Base-by-base conservation (phyloP, 2,329 filamentous ascomycete species). In the Aspergillus sp. region DNA sequence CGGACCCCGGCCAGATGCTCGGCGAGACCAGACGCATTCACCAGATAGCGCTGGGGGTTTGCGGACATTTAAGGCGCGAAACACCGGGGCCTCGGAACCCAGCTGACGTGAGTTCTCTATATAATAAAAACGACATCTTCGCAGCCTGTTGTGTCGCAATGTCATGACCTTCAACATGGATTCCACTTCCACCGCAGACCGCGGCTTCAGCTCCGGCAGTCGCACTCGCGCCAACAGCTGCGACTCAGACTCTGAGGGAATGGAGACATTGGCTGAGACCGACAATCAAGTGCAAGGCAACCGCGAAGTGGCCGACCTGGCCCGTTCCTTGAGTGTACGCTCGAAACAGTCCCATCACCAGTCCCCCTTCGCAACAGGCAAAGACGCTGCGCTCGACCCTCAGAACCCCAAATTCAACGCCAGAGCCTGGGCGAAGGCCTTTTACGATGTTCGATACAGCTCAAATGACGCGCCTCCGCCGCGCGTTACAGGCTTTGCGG, bases 371-470 rank as follows among this genome's bases (percentile, higher is more conserved):
- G n/a, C 39, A 24, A 24, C 49, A n/a, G 24, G 1, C 4, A 46
- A 56, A 14, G 55, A 55, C 7, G 17, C 33, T 9, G 19, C 23
- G 1, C 45, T 62, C 5, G 56, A 62, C 31, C 60, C 60, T 2
- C 49, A 58, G 2, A 58, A 50, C n/a, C 46, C 46, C 24, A 4
- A 40, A 15, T 62, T 62, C n/a, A 48, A 55, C 17, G 52, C 58
- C 4, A 52, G 53, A 17, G 55, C 39, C 3, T 62, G 60, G 60
- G 58, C 58, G 1, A 61, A 53, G 39, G 52, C 56, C 3, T 62
- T 62, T n/a, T 62, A 62, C 27, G 33, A 59, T 45, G 45, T 50
- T 7, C 54, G 58, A n/a, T 58, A 62, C 43, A 48, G 48, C 21
- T 43, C 52, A 2, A 46, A 55, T 4, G 53, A 44, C n/a, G 49